Percentiles rank a stretch among this genome's conserved stretches.
Conservation (phyloP, 73 alveolate genomes). For the Tetrahymena thermophila region DNA sequence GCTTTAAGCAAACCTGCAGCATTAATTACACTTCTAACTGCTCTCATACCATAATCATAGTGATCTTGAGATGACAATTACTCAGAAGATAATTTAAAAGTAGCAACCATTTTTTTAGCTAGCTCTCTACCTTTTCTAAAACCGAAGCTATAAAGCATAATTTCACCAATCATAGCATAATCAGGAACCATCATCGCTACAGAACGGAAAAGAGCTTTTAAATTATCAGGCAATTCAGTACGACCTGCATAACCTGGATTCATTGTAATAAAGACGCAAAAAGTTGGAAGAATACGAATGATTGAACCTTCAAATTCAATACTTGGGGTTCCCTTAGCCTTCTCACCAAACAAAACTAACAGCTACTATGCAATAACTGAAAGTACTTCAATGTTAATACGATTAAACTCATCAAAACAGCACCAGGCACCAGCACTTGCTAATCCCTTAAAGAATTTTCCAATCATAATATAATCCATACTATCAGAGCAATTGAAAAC, state of each 20-base stretch:
- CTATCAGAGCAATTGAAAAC: constrained; percentile 91
- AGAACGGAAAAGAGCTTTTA: constrained; percentile 95
- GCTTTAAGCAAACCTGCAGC: constrained; percentile 96
- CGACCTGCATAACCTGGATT: constrained; percentile 99
- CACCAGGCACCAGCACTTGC: constrained; percentile 99
- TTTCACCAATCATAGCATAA: constrained; percentile 97
- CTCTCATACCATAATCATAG: constrained; percentile 99
- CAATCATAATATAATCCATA: constrained; percentile 97
- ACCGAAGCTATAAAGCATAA: constrained; percentile 99
- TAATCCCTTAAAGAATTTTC: constrained; percentile 97
- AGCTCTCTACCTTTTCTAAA: constrained; percentile 91
- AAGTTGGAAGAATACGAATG: constrained; percentile 94
- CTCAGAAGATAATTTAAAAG: constrained; percentile 97
- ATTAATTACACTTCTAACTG: constrained; percentile 97
- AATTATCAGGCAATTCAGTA: constrained; percentile 97
- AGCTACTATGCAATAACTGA: constrained; percentile 87
- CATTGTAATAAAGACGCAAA: constrained; percentile 99
- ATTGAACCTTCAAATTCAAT: constrained; percentile 89
- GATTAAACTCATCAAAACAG: constrained; percentile 98
- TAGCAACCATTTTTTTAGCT: constrained; percentile 99
- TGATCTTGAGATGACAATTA: constrained; percentile 95
- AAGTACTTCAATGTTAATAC: constrained; percentile 90
- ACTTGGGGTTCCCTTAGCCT: constrained; percentile 74
- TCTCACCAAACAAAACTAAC: constrained; percentile 81
- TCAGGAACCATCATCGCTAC: constrained; percentile 99